Percentiles rank a stretch among this genome's conserved stretches.
phyloP scores from a whole-genome alignment of 1,139 yeast genomes.

The Hyphopichia wangnamkhiaoensis region DNA sequence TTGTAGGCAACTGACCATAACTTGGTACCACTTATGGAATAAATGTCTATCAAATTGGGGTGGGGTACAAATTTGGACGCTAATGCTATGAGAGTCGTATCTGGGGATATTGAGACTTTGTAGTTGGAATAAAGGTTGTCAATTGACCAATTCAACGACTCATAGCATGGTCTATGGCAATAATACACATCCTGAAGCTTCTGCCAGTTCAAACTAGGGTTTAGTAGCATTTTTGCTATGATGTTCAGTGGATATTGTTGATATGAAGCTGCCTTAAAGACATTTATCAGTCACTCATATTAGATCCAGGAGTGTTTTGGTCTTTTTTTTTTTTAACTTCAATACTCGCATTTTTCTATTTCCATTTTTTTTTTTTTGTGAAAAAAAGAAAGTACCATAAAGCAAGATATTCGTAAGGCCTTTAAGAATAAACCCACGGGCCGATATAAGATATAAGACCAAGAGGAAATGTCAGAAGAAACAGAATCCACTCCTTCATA shows the following conservation, averaged over 20 bases:
- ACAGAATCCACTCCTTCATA: conserved; percentile 19
- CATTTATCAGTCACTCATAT: neutral
- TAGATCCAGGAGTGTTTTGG: neutral
- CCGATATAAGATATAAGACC: too few species aligned
- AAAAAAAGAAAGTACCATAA: neutral
- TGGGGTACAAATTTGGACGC: conserved; percentile 33
- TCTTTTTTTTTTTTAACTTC: neutral
- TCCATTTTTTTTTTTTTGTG: neutral
- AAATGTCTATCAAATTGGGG: conserved; percentile 48
- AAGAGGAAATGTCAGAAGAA: neutral
- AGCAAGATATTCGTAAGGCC: too few species aligned
- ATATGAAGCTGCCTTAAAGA: neutral
- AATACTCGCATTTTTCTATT: neutral
- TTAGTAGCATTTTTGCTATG: conserved; percentile 21
- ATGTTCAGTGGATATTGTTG: neutral
- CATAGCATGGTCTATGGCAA: conserved; percentile 48
- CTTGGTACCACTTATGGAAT: conserved; percentile 53
- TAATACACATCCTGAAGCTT: conserved; percentile 63
- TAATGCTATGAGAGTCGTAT: conserved; percentile 38
- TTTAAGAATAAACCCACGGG: too few species aligned
- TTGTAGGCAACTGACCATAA: conserved; percentile 52
- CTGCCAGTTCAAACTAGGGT: conserved; percentile 63
- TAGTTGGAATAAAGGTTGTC: conserved; percentile 31
- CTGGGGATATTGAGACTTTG: conserved; percentile 27
- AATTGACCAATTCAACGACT: conserved; percentile 36